These are phyloP conservation scores for Nyctanthes arbortristis DNA, from an alignment of 257 asterid species.

Conservation along the genomic window DNA sequence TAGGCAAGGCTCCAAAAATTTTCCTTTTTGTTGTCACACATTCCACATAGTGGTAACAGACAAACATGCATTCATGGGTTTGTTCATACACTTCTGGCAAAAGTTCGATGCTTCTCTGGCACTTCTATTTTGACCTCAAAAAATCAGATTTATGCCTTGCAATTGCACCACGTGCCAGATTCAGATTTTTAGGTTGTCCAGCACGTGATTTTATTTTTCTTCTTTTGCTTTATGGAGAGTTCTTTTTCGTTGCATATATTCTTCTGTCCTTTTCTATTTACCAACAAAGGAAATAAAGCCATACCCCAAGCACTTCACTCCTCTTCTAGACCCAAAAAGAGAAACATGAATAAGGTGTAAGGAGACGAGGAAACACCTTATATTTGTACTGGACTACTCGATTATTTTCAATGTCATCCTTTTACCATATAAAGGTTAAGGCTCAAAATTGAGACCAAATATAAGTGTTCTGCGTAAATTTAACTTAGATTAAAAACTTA, in stretches of 20 bases:
- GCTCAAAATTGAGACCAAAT: no score
- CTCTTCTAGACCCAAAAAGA: neutral
- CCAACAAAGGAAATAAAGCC: neutral
- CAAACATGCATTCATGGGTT: neutral
- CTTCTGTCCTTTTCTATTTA: neutral
- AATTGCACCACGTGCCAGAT: slow-evolving; percentile 11
- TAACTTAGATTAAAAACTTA: no score
- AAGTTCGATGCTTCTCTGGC: neutral
- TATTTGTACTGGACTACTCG: no score
- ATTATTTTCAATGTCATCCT: no score
- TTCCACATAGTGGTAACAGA: neutral
- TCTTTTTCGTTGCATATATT: slow-evolving; percentile 4
- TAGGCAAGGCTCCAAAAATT: neutral
- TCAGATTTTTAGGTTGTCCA: slow-evolving; percentile 10
- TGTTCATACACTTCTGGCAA: neutral
- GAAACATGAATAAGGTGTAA: neutral
- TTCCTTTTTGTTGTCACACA: neutral
- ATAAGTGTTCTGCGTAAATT: no score
- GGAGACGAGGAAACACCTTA: no score
- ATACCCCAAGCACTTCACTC: neutral
- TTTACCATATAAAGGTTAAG: no score
- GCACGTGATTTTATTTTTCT: slow-evolving; percentile 3
- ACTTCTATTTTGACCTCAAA: neutral
- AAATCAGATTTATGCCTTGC: neutral
- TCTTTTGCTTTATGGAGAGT: neutral